A percentile compares a stretch with the other conserved stretches of the same genome.
phyloP scores from a whole-genome alignment of 1,284 basidiomycete species.

The Ustilago bromivora region DNA sequence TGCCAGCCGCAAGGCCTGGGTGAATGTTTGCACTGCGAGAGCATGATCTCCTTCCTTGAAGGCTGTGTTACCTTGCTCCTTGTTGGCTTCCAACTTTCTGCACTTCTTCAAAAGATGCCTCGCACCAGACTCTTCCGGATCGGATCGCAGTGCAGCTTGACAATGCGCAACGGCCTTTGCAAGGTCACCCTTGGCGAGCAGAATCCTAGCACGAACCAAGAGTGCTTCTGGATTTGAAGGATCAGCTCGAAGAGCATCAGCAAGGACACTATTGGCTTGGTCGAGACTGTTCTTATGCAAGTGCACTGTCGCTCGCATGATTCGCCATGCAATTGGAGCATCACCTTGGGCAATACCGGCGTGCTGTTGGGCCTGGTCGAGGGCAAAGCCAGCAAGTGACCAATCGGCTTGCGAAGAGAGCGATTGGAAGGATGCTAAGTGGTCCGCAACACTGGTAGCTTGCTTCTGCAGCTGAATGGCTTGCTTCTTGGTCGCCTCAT shows the following conservation, averaged over 20 bases:
- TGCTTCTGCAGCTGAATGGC: constrained; percentile 51
- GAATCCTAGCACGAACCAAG: constrained; percentile 81
- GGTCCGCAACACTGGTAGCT: constrained; percentile 51
- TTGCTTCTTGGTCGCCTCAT: constrained; percentile 44
- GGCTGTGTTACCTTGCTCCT: constrained; percentile 83
- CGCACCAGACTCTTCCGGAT: constrained; percentile 81
- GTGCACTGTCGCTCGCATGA: constrained; percentile 49
- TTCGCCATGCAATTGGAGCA: constrained; percentile 51
- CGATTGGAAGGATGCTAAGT: constrained; percentile 74
- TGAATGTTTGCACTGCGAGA: constrained; percentile 76
- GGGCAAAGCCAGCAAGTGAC: constrained; percentile 69
- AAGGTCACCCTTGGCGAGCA: constrained; percentile 81
- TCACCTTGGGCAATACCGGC: constrained; percentile 50
- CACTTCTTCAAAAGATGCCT: constrained; percentile 80
- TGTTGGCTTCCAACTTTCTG: constrained; percentile 82
- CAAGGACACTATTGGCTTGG: constrained; percentile 69
- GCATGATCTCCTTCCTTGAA: constrained; percentile 78
- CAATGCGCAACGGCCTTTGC: constrained; percentile 79
- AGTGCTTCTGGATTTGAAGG: constrained; percentile 83
- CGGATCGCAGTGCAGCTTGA: constrained; percentile 79
- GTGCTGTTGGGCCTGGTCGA: constrained; percentile 59
- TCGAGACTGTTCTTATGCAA: constrained; percentile 59
- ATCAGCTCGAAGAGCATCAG: constrained; percentile 80
- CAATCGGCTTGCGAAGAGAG: constrained; percentile 75
- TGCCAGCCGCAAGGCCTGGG: constrained; percentile 55